phyloP scores from a whole-genome alignment of 257 asterid species.

The Solanum sejunctum region DNA sequence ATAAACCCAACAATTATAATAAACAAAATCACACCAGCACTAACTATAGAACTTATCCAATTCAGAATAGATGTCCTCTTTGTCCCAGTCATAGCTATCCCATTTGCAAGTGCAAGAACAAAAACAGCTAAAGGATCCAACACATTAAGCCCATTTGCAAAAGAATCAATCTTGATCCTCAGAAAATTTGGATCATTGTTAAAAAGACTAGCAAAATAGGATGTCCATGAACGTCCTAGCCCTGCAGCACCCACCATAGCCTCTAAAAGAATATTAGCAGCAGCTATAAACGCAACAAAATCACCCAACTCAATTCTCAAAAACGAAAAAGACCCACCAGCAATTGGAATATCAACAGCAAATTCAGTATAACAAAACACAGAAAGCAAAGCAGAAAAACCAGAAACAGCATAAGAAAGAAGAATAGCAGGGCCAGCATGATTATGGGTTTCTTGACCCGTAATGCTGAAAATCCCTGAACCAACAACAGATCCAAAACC shows the following conservation, averaged over 20 bases:
- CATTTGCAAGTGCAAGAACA: slow-evolving; percentile 43
- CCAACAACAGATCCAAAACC: slow-evolving; percentile 94
- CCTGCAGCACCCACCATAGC: slow-evolving; percentile 96
- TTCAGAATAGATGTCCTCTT: slow-evolving; percentile 48
- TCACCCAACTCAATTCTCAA: slow-evolving; percentile 88
- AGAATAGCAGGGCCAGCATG: slow-evolving; percentile 83
- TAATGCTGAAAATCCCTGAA: slow-evolving; percentile 80
- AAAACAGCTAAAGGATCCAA: slow-evolving; percentile 76
- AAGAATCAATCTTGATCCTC: slow-evolving; percentile 43
- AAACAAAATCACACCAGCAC: slow-evolving; percentile 45
- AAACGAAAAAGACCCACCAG: slow-evolving; percentile 89
- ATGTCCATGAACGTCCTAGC: slow-evolving; percentile 88
- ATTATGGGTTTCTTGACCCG: slow-evolving; percentile 66
- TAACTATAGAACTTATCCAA: slow-evolving; percentile 56
- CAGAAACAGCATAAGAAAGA: slow-evolving; percentile 71
- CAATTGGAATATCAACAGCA: slow-evolving; percentile 80
- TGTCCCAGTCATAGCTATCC: slow-evolving; percentile 71
- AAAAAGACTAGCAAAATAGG: slow-evolving; percentile 58
- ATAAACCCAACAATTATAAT: slow-evolving; percentile 68
- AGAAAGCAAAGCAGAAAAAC: slow-evolving; percentile 72
- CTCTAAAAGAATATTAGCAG: slow-evolving; percentile 72
- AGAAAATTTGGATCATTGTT: slow-evolving; percentile 47
- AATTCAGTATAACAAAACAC: slow-evolving; percentile 90
- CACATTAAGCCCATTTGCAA: slow-evolving; percentile 67
- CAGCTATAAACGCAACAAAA: slow-evolving; percentile 81